Evolutionary conservation across 1,139 yeast genomes (phyloP).

Genomic region (Yamadazyma diospyri): DNA sequence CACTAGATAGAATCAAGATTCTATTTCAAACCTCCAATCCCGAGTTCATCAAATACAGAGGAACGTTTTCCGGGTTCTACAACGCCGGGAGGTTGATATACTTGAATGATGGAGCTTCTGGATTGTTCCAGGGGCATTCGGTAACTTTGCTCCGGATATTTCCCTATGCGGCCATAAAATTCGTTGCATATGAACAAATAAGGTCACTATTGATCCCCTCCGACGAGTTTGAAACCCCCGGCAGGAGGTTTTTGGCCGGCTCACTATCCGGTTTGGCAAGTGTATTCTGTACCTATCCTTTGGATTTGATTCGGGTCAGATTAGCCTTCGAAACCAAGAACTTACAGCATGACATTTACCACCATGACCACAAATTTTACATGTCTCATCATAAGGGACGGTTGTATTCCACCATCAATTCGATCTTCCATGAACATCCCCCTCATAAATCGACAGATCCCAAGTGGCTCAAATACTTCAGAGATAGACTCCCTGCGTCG

Average conservation of each 20-base stretch:
- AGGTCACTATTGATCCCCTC: slow-evolving; percentile 75
- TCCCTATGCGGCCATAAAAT: slow-evolving; percentile 96
- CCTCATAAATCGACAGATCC: slow-evolving; percentile 37
- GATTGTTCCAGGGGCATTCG: slow-evolving; percentile 93
- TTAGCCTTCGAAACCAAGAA: slow-evolving; percentile 80
- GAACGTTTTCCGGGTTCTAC: slow-evolving; percentile 73
- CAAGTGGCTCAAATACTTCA: slow-evolving; percentile 30
- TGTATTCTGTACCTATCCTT: slow-evolving; percentile 87
- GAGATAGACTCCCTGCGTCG: slow-evolving; percentile 31
- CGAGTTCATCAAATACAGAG: slow-evolving; percentile 74
- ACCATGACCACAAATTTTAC: slow-evolving; percentile 21
- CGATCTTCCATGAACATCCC: slow-evolving; percentile 65
- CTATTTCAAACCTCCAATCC: slow-evolving; percentile 95
- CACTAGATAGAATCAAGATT: slow-evolving; percentile 90
- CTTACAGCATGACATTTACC: slow-evolving; percentile 22
- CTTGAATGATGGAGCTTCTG: slow-evolving; percentile 67
- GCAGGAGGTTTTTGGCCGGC: slow-evolving; percentile 82
- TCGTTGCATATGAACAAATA: slow-evolving; percentile 95
- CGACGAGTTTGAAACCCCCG: slow-evolving; percentile 70
- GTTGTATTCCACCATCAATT: slow-evolving; percentile 48
- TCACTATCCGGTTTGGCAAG: slow-evolving; percentile 84
- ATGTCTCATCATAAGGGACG: slow-evolving; percentile 46
- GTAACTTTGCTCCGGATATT: slow-evolving; percentile 87
- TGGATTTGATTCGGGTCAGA: slow-evolving; percentile 86
- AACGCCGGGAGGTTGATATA: slow-evolving; percentile 70